These are phyloP conservation scores for Pythium insidiosum DNA, from an alignment of 352 stramenopile genomes.

Conservation along the genomic window DNA sequence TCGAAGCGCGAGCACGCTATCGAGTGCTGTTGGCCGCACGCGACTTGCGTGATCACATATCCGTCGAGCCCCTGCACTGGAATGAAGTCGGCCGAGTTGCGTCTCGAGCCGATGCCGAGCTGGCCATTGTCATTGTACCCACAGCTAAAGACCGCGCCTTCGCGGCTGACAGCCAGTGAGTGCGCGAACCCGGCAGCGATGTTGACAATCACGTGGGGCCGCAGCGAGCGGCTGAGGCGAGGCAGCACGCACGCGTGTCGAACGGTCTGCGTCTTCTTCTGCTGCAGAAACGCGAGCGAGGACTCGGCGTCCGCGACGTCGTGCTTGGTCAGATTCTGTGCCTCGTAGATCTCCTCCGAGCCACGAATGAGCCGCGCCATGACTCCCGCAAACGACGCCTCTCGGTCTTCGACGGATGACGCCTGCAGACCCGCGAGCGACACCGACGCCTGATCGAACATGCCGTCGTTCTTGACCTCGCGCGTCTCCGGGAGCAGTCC, in stretches of 20 bases:
- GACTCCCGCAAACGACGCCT: constrained; percentile 20
- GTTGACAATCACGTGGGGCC: constrained; percentile 33
- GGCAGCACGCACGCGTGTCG: constrained; percentile 43
- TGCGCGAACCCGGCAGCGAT: constrained; percentile 70
- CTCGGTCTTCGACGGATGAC: constrained; percentile 16
- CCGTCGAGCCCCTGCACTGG: constrained; percentile 35
- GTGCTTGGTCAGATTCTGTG: constrained; percentile 19
- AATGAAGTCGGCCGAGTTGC: constrained; percentile 57
- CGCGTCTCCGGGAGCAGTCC: constrained; percentile 52
- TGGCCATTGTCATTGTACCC: constrained; percentile 84
- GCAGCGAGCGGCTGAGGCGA: constrained; percentile 26
- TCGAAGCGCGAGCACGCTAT: constrained; percentile 37
- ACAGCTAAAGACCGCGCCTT: constrained; percentile 54
- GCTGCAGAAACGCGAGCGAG: constrained; percentile 15
- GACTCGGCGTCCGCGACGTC: constrained; percentile 15
- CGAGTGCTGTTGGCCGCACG: constrained; percentile 74
- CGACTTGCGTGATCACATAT: constrained; percentile 51
- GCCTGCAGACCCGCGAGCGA: constrained; percentile 43
- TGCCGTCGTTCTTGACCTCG: constrained; percentile 31
- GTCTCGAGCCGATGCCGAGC: constrained; percentile 50
- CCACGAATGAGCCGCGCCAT: constrained; percentile 55
- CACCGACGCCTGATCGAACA: constrained; percentile 44
- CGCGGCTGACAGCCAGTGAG: constrained; percentile 46
- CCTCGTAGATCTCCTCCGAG: constrained; percentile 63
- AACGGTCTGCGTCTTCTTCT: constrained; percentile 49